Percentiles rank a stretch among this genome's conserved stretches.
phyloP scores from a whole-genome alignment of 495 filamentous ascomycete species.

The Hypoxylon crocopeplum region DNA sequence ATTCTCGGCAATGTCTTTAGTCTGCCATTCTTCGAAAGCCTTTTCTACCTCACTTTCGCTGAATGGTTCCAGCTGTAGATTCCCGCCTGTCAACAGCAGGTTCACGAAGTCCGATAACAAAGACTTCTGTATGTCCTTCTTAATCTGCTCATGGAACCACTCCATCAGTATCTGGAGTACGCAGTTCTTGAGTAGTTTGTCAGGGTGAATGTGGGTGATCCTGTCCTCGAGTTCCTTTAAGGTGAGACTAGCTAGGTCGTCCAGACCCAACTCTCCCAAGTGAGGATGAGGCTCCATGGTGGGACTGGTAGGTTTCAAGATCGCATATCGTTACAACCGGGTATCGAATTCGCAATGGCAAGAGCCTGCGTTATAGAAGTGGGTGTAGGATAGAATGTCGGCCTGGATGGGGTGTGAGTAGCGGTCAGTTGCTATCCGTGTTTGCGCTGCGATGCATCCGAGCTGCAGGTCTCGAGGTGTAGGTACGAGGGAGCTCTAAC shows the following conservation, averaged over 20 bases:
- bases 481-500: too few species aligned
- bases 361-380: too few species aligned
- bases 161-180: conserved; percentile 34
- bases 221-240: conserved; percentile 28
- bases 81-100: conserved; percentile 16
- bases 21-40: conserved; percentile 41
- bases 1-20: conserved; percentile 14
- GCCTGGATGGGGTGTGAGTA: not conserved
- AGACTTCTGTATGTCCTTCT: conserved; percentile 32
- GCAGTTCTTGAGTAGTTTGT: conserved; percentile 5
- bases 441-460: conserved; percentile 5
- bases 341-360: too few species aligned
- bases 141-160: conserved; percentile 47
- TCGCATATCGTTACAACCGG: too few species aligned
- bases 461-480: conserved; percentile 1
- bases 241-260: conserved; percentile 20
- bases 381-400: not conserved
- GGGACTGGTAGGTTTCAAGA: not conserved
- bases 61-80: conserved; percentile 9
- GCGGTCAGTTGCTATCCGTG: not conserved
- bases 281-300: not conserved
- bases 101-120: conserved; percentile 23
- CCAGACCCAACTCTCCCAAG: not conserved
- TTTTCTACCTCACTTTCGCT: conserved; percentile 21
- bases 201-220: conserved; percentile 6